Conservation (phyloP, 352 stramenopile species). For the Thalassiosira exigua region DNA sequence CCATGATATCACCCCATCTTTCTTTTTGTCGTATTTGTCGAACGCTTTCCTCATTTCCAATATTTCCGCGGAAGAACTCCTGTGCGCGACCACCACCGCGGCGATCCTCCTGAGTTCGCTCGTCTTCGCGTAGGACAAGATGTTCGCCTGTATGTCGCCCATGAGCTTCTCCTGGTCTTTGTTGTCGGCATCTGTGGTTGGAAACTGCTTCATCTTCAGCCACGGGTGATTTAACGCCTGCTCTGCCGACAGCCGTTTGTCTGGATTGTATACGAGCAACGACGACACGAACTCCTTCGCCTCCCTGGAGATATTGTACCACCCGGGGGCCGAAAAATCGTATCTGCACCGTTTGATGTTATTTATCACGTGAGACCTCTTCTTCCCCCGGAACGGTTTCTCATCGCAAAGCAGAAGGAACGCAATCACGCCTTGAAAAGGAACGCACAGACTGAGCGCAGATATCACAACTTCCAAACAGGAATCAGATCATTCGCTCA, state of each 20-base stretch:
- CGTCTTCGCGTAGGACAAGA: conserved; percentile 72
- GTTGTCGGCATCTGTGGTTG: conserved; percentile 32
- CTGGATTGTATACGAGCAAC: conserved; percentile 91
- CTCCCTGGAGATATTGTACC: conserved; percentile 91
- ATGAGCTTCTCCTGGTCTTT: conserved; percentile 52
- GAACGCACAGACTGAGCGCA: too few relatives aligned
- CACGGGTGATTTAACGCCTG: conserved; percentile 83
- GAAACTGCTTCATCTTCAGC: conserved; percentile 70
- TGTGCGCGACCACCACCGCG: conserved; percentile 84
- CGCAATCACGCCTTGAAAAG: conserved; percentile 75
- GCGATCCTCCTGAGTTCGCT: conserved; percentile 80
- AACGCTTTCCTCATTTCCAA: conserved; percentile 81
- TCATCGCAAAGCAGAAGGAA: conserved; percentile 81
- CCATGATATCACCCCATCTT: conserved; percentile 78
- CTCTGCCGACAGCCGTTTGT: conserved; percentile 87
- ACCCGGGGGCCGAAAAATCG: conserved; percentile 90
- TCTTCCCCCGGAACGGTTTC: conserved; percentile 80
- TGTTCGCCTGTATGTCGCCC: conserved; percentile 62
- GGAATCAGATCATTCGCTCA: background rate
- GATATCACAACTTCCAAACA: too few relatives aligned
- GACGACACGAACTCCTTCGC: conserved; percentile 93
- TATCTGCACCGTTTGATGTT: conserved; percentile 73
- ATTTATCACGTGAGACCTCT: conserved; percentile 57
- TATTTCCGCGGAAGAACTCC: conserved; percentile 80
- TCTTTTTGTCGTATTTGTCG: conserved; percentile 73